These are phyloP conservation scores for Poa pratensis DNA, from an alignment of 176 grass and related monocot species.

Conservation along the genomic window DNA sequence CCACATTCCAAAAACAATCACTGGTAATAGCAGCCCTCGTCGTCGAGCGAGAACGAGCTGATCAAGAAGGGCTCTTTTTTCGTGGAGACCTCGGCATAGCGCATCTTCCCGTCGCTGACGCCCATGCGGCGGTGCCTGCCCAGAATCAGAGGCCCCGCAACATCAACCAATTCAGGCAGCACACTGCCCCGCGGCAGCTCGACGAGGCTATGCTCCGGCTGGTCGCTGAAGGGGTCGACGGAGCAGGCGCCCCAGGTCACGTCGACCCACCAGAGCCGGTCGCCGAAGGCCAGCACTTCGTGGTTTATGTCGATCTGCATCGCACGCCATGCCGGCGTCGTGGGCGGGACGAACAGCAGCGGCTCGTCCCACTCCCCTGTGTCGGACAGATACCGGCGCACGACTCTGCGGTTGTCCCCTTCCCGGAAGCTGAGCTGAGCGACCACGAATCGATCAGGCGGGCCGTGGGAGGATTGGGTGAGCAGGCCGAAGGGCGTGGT, in stretches of 20 bases:
- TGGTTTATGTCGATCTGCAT: not conserved
- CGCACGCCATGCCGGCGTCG: not conserved
- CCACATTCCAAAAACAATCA: no score
- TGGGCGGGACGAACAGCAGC: not conserved
- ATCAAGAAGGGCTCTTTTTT: not conserved
- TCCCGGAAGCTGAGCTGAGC: slow-evolving; percentile 4
- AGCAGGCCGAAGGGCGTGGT: slow-evolving; percentile 23
- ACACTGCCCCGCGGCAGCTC: not conserved
- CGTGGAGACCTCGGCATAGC: not conserved
- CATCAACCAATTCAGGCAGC: not conserved
- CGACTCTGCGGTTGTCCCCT: not conserved
- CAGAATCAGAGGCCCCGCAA: not conserved
- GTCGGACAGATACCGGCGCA: slow-evolving; percentile 25
- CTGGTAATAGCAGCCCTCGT: not conserved
- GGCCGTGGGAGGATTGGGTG: slow-evolving; percentile 12
- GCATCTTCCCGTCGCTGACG: not conserved
- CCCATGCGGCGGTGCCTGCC: not conserved
- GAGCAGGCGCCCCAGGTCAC: not conserved
- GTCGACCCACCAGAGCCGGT: not conserved
- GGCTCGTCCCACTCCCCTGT: slow-evolving; percentile 25
- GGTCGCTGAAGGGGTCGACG: not conserved
- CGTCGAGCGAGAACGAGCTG: not conserved
- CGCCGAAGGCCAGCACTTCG: not conserved
- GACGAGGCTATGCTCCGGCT: not conserved
- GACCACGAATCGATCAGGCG: slow-evolving; percentile 37